Conservation (phyloP, 2,329 filamentous ascomycete species). For the Corynespora cassiicola region DNA sequence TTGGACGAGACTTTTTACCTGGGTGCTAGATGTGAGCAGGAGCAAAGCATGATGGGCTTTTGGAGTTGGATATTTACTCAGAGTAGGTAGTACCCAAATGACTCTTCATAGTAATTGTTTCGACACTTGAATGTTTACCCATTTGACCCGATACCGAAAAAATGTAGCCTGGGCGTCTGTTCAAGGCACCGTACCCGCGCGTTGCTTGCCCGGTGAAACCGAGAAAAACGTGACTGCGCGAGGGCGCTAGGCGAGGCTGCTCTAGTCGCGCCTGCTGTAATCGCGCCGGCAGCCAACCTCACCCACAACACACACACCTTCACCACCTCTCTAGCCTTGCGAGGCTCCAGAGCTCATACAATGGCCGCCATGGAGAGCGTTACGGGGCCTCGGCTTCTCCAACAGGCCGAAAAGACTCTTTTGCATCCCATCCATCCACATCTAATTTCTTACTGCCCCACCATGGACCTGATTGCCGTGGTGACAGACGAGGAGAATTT, state of each 20-base stretch:
- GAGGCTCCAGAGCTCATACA: conserved; percentile 1
- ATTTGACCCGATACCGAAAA: no score
- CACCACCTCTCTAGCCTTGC: conserved; percentile 11
- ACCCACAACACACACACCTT: conserved; percentile 14
- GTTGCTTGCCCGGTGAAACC: neutral
- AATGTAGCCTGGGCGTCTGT: no score
- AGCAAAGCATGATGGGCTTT: no score
- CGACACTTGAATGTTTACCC: no score
- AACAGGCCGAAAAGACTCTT: conserved; percentile 50
- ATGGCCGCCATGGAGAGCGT: conserved; percentile 18
- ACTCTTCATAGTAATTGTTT: no score
- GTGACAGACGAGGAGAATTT: conserved; percentile 73
- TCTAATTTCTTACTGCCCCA: conserved; percentile 78
- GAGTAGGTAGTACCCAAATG: no score
- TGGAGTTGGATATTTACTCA: no score
- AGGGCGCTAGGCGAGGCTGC: conserved; percentile 26
- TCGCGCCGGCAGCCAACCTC: conserved; percentile 4
- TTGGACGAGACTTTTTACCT: no score
- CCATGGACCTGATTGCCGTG: conserved; percentile 81
- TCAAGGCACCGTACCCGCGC: no score
- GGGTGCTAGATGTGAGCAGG: no score
- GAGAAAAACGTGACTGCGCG: conserved; percentile 30
- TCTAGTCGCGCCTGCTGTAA: conserved; percentile 20
- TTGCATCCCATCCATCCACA: conserved; percentile 58
- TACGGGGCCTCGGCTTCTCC: conserved; percentile 31